Base-by-base conservation (phyloP, 75 land plant species). In the Adiantum capillusveneris region DNA sequence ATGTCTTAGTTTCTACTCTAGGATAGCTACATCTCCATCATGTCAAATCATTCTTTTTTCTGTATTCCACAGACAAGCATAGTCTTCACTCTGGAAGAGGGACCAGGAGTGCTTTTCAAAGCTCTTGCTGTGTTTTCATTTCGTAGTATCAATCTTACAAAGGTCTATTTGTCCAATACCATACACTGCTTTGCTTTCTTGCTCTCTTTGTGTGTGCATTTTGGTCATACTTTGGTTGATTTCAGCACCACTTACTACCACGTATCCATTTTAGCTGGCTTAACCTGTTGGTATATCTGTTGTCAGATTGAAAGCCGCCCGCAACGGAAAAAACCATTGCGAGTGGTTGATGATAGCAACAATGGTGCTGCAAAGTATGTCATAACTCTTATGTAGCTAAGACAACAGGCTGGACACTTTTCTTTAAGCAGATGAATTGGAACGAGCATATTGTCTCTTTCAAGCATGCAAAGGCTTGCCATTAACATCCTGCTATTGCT, bases 291-390 rank as follows among this genome's bases (percentile, higher is more conserved):
- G n/a, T n/a, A n/a, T n/a, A n/a, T n/a, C n/a, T n/a, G n/a, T n/a
- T 34, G 59, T 39, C 76, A 89, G 96, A 92, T 92, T 66, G 95
- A 92, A 71, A 85, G 95, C 72, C 80, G 98, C 17, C 98, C 98
- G 44, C 87, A 78, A 49, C 72, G 82, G 69, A 92, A 75, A 52
- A 69, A 77, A 19, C 90, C 98, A 5, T 57, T 92, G 57, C 76
- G 95, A 30, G 75, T 92, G 52, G 95, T 92, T 52, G 90, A 92
- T 74, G 98, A 88, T 44, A 76, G 80, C 26, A 80, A 82, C 78
- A 71, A 34, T 56, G 95, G 95, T 21, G 70, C 46, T 57, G 84
- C 88, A 48, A 91, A 68, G 85, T 87, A 56, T 21, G 61, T 29
- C 25, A 11, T 18, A 18, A 18, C 9, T 11, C 11, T 18, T 11